phyloP scores from a whole-genome alignment of 1,284 basidiomycete species.

The Acaromyces ingoldii region DNA sequence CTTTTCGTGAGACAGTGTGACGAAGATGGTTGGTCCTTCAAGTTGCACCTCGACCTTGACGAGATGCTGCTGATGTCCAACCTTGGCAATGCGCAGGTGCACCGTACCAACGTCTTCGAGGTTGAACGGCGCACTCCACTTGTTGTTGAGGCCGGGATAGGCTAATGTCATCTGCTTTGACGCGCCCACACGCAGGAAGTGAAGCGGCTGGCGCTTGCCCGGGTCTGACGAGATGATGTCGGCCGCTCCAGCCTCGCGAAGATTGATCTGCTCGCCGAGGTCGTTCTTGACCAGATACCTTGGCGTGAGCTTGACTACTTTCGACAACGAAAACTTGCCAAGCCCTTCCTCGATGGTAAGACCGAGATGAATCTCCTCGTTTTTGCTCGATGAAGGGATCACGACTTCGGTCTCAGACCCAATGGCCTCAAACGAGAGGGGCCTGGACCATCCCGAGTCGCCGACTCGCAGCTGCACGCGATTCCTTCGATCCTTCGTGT shows the following conservation, averaged over 20 bases:
- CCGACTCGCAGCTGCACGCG: constrained; percentile 77
- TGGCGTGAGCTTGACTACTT: constrained; percentile 86
- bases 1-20: constrained; percentile 66
- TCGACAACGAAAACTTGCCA: constrained; percentile 87
- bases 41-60: constrained; percentile 78
- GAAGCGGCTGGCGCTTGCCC: constrained; percentile 66
- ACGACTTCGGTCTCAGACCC: constrained; percentile 81
- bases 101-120: constrained; percentile 84
- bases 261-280: constrained; percentile 65
- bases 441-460: constrained; percentile 82
- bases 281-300: constrained; percentile 87
- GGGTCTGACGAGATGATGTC: constrained; percentile 50
- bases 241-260: constrained; percentile 74
- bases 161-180: constrained; percentile 68
- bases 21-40: constrained; percentile 82
- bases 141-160: constrained; percentile 73
- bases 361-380: constrained; percentile 80
- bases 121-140: constrained; percentile 86
- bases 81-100: constrained; percentile 64
- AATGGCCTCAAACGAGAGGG: constrained; percentile 66
- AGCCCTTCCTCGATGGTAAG: constrained; percentile 87
- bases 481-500: constrained; percentile 69
- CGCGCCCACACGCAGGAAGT: constrained; percentile 62
- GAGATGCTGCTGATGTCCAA: constrained; percentile 56
- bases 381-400: constrained; percentile 63